Evolutionary conservation across 495 filamentous ascomycete species (phyloP).

Genomic region (Neurospora sublineolata): DNA sequence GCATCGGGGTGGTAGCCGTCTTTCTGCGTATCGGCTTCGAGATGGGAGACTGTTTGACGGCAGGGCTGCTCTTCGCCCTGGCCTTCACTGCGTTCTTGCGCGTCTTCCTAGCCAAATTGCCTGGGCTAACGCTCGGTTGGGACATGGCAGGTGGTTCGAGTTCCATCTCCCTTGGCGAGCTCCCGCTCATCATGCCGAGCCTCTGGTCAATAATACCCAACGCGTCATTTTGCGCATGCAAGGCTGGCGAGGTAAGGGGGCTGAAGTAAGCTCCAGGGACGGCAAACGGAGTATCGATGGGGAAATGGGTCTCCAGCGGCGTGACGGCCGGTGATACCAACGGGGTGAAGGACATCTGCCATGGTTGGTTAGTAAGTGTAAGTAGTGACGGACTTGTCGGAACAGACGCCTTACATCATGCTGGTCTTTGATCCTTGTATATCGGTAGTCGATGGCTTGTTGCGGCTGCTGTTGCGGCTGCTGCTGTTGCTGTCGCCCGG

Average conservation of each 20-base stretch:
- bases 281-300: constrained; percentile 64
- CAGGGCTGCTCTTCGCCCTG: constrained; percentile 26
- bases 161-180: constrained; percentile 37
- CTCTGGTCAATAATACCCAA: constrained; percentile 32
- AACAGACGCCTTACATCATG: constrained; percentile 49
- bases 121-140: constrained; percentile 23
- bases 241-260: constrained; percentile 81
- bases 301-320: constrained; percentile 74
- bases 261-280: constrained; percentile 87
- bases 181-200: constrained; percentile 24
- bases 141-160: constrained; percentile 21
- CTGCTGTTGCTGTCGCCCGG: constrained; percentile 39
- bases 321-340: constrained; percentile 92
- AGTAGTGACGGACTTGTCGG: background rate
- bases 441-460: constrained; percentile 58
- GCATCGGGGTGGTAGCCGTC: constrained; percentile 41
- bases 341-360: constrained; percentile 79
- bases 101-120: constrained; percentile 34
- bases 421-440: constrained; percentile 58
- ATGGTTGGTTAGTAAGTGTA: constrained; percentile 21
- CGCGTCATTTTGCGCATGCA: constrained; percentile 63
- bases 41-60: constrained; percentile 71
- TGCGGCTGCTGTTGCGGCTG: constrained; percentile 41
- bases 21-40: constrained; percentile 66
- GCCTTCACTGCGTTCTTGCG: constrained; percentile 35